Base-by-base conservation (phyloP, 2,329 filamentous ascomycete species). In the Ophiostoma sp. region DNA sequence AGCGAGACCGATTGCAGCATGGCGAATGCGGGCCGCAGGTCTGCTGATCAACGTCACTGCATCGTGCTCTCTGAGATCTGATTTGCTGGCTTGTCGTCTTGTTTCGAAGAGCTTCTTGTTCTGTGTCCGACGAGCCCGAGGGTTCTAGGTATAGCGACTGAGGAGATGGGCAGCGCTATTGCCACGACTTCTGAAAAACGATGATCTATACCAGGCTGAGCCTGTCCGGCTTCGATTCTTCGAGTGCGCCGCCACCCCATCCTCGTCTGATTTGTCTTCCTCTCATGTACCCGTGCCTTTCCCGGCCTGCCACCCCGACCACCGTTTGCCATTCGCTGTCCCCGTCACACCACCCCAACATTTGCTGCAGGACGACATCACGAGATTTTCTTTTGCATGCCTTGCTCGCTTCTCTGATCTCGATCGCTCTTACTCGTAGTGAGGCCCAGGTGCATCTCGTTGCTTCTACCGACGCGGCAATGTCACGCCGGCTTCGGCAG, bases 321-420 rank as follows among this genome's bases (percentile, higher is more conserved):
- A 11, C 40, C 40, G 60, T 40, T 40, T 63, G 38, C 60, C 60
- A 63, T 63, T 63, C 36, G 60, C 60, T 42, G 40, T 27, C 40
- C 6, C 40, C 16, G 60, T 63, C 60, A 42, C 60, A 63, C 60
- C 60, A 42, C 60, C 40, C 18, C 6, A 4, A 12, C n/a, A 1
- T 63, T 16, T 18, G n/a, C 60, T 63, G 40, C 60, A n/a, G 38
- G 40, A 42, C 55, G 11, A 27, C 55, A 63, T 63, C 60, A 63
- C 40, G 16, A 42, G 40, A 18, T 18, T 16, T 18, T 6, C 6
- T 18, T n/a, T 42, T n/a, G 60, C 40, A 42, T 41, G 16, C 38
- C 7, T 42, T 44, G 42, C 4, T 27, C 7, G 14, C 5, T 12
- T 38, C 27, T 18, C 27, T 60, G 55, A 63, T 42, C 60, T 63